A percentile compares a stretch with the other conserved stretches of the same genome.
Evolutionary conservation across 2,329 filamentous ascomycete genomes (phyloP).

Genomic region (Alternaria angustiovoidea): DNA sequence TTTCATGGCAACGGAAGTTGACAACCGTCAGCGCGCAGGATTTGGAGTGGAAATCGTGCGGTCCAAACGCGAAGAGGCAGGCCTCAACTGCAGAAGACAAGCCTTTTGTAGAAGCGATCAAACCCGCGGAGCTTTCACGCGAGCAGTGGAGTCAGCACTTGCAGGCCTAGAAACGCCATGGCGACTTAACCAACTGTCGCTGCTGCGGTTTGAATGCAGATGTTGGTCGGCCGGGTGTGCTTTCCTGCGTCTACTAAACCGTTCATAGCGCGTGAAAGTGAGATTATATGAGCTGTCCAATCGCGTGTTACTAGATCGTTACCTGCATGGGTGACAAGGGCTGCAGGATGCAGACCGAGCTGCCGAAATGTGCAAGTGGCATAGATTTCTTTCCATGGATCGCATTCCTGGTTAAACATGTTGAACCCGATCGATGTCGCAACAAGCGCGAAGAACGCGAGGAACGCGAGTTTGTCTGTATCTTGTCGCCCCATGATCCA

Average conservation of each 20-base stretch:
- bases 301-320: background rate
- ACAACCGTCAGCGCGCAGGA: background rate
- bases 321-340: background rate
- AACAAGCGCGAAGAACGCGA: no score
- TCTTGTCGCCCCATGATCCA: no score
- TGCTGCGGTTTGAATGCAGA: background rate
- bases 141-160: background rate
- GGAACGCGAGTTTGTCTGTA: no score
- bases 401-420: background rate
- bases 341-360: background rate
- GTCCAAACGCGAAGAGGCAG: background rate
- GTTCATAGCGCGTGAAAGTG: background rate
- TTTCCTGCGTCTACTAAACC: background rate
- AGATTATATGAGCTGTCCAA: background rate
- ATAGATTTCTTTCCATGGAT: background rate
- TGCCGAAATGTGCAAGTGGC: conserved; percentile 1
- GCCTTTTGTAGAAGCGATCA: conserved; percentile 3
- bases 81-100: background rate
- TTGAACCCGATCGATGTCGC: background rate
- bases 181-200: background rate
- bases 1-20: background rate
- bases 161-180: background rate
- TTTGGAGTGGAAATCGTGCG: background rate
- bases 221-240: background rate
- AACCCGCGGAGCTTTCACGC: background rate